Conservation (phyloP, 495 filamentous ascomycete genomes). For the Oleoguttula mirabilis region DNA sequence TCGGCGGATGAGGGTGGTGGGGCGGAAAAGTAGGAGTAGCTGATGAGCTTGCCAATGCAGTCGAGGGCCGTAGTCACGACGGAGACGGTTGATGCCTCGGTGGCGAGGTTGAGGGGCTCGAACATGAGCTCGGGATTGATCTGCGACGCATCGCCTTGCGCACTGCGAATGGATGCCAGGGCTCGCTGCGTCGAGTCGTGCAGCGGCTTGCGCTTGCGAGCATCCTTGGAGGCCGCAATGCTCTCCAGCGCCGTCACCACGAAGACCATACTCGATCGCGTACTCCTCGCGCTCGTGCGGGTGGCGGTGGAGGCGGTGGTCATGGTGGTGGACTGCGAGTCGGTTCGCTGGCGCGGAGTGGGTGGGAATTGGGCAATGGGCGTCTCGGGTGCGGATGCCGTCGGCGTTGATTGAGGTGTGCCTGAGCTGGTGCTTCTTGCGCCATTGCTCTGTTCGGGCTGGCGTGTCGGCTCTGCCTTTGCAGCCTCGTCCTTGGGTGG, state of each 20-base stretch:
- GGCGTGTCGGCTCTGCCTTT: too few species aligned
- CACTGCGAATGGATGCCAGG: slow-evolving; percentile 64
- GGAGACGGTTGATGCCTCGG: slow-evolving; percentile 67
- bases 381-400: slow-evolving; percentile 2
- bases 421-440: neutral
- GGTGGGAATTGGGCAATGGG: slow-evolving; percentile 1
- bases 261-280: slow-evolving; percentile 88
- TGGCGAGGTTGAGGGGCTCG: slow-evolving; percentile 76
- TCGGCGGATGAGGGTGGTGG: slow-evolving; percentile 38
- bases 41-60: slow-evolving; percentile 96
- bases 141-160: slow-evolving; percentile 50
- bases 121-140: slow-evolving; percentile 82
- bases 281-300: slow-evolving; percentile 47
- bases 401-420: neutral
- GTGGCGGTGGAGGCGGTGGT: slow-evolving; percentile 38
- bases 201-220: slow-evolving; percentile 64
- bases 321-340: slow-evolving; percentile 47
- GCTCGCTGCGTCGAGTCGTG: slow-evolving; percentile 70
- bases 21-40: slow-evolving; percentile 91
- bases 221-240: slow-evolving; percentile 81
- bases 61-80: slow-evolving; percentile 84
- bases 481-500: too few species aligned
- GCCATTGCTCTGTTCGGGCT: slow-evolving; percentile 1
- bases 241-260: slow-evolving; percentile 83
- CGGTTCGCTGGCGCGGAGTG: slow-evolving; percentile 32